Conservation (phyloP, 1,284 basidiomycete species). For the Malassezia sympodialis region DNA sequence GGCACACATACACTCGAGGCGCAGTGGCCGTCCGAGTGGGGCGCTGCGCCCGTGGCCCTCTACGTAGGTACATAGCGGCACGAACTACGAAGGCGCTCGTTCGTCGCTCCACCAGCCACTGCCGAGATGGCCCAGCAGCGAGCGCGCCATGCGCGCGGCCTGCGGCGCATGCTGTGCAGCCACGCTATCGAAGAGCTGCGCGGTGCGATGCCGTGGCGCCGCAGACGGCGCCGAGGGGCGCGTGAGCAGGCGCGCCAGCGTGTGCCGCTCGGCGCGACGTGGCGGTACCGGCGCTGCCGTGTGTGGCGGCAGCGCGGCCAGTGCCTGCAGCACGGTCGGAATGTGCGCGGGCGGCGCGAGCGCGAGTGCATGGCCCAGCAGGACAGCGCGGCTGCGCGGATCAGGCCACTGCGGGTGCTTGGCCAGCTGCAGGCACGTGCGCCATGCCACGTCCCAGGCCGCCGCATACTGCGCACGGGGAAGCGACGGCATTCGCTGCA, state of each 20-base stretch:
- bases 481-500: not conserved
- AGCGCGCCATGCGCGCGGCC: slow-evolving; percentile 3
- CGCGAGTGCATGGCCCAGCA: slow-evolving; percentile 10
- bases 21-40: not conserved
- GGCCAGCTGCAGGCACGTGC: slow-evolving; percentile 16
- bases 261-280: not conserved
- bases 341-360: slow-evolving; percentile 14
- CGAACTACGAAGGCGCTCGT: not conserved
- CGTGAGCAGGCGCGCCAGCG: slow-evolving; percentile 2
- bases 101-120: not conserved
- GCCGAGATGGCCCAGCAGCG: slow-evolving; percentile 1
- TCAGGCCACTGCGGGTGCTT: slow-evolving; percentile 13
- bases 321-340: slow-evolving; percentile 3
- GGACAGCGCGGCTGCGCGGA: not conserved
- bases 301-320: not conserved
- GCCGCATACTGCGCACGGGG: not conserved
- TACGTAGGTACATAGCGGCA: not conserved
- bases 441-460: slow-evolving; percentile 15
- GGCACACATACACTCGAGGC: slow-evolving; percentile 7
- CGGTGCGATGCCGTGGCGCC: not conserved
- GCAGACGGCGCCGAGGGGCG: not conserved
- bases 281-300: not conserved
- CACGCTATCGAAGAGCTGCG: slow-evolving; percentile 5
- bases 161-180: slow-evolving; percentile 2
- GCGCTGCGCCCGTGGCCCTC: not conserved